Conservation (phyloP, 2,329 filamentous ascomycete species). For the Xylariaceae sp. region DNA sequence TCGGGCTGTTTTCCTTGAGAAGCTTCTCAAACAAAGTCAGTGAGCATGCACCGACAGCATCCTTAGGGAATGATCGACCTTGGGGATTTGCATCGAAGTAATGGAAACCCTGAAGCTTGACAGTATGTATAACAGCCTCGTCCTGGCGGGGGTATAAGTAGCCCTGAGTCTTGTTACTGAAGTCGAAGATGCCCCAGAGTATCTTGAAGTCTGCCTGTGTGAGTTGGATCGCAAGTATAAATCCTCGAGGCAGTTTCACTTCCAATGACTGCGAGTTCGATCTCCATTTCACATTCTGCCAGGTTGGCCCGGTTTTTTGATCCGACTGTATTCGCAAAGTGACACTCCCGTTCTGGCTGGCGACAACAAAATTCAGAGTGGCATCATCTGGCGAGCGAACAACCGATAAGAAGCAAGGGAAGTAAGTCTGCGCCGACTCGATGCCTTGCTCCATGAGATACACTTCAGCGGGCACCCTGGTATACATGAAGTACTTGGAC, state of each 20-base stretch:
- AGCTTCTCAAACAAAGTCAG: constrained; percentile 73
- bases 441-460: constrained; percentile 72
- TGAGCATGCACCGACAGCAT: constrained; percentile 68
- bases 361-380: constrained; percentile 68
- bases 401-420: constrained; percentile 75
- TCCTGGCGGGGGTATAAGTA: constrained; percentile 67
- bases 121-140: constrained; percentile 68
- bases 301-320: constrained; percentile 66
- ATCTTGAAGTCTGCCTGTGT: constrained; percentile 74
- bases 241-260: constrained; percentile 71
- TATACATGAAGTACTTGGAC: constrained; percentile 71
- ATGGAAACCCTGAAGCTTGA: constrained; percentile 70
- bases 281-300: constrained; percentile 82
- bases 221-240: constrained; percentile 69
- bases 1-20: constrained; percentile 66
- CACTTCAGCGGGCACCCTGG: constrained; percentile 71
- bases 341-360: constrained; percentile 76
- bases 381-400: constrained; percentile 67
- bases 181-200: constrained; percentile 81
- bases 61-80: constrained; percentile 70
- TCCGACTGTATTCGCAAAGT: constrained; percentile 71
- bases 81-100: constrained; percentile 75
- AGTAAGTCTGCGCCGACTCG: constrained; percentile 63
- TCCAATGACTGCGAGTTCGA: constrained; percentile 64
- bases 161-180: constrained; percentile 72